These are phyloP conservation scores for Wickerhamomyces ciferrii DNA, from an alignment of 805 yeast genomes.

Conservation along the genomic window DNA sequence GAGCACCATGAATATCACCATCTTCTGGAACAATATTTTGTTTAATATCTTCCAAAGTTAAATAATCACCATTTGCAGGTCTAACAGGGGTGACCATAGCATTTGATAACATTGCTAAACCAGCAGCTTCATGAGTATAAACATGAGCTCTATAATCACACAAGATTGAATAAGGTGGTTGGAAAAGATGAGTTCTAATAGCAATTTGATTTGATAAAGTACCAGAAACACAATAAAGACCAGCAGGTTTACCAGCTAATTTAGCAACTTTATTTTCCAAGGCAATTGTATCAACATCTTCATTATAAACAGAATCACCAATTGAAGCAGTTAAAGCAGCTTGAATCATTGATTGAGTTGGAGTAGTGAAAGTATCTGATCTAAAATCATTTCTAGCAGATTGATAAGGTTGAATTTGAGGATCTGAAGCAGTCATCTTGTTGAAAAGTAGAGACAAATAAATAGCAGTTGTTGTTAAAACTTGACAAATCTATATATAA, in stretches of 20 bases:
- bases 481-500: too few relatives aligned
- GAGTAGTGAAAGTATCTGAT: constrained; percentile 89
- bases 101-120: constrained; percentile 81
- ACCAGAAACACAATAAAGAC: constrained; percentile 81
- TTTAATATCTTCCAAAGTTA: constrained; percentile 77
- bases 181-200: constrained; percentile 64
- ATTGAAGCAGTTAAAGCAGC: constrained; percentile 52
- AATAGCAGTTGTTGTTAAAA: too few relatives aligned
- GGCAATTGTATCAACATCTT: constrained; percentile 64
- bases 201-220: constrained; percentile 89
- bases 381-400: constrained; percentile 44
- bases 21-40: constrained; percentile 61
- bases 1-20: constrained; percentile 84
- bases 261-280: constrained; percentile 62
- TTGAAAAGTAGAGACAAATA: neutral
- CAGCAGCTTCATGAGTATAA: constrained; percentile 84
- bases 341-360: constrained; percentile 66
- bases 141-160: constrained; percentile 88
- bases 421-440: neutral
- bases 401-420: constrained; percentile 5
- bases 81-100: constrained; percentile 85
- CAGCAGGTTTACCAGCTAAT: constrained; percentile 77
- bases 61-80: constrained; percentile 69
- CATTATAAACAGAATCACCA: constrained; percentile 87
- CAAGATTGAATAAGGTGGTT: constrained; percentile 81